phyloP scores from a whole-genome alignment of 225 moss, liverwort and hornwort species.

The Rhytidiadelphus loreus region DNA sequence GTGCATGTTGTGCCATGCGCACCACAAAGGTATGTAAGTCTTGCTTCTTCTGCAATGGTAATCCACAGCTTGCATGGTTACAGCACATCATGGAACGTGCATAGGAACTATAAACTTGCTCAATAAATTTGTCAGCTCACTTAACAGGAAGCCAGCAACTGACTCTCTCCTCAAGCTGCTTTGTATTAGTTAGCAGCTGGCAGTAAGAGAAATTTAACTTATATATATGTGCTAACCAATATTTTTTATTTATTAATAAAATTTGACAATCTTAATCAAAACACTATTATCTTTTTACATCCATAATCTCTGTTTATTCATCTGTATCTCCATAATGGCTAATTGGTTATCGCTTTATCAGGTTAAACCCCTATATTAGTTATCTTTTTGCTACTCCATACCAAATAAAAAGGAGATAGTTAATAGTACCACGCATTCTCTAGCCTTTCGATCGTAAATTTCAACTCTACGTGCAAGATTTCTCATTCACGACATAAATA shows the following conservation, averaged over 20 bases:
- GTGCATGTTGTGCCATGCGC: not conserved
- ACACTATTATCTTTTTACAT: not conserved
- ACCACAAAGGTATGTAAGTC: not conserved
- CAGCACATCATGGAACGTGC: not conserved
- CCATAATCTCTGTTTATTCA: not conserved
- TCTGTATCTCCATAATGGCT: not conserved
- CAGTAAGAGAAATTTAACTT: not conserved
- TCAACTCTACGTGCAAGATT: not conserved
- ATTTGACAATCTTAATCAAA: not conserved
- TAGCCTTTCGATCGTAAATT: not conserved
- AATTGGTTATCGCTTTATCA: not conserved
- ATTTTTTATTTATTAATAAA: not conserved
- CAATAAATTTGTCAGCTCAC: not conserved
- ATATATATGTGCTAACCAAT: not conserved
- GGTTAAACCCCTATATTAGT: not conserved
- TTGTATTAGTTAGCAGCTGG: not conserved
- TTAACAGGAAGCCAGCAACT: not conserved
- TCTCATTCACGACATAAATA: not conserved
- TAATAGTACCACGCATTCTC: not conserved
- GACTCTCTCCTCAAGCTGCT: not conserved
- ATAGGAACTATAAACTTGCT: not conserved
- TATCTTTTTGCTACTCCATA: not conserved
- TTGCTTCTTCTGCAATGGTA: conserved; percentile 3
- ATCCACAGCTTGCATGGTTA: not conserved
- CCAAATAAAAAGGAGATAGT: not conserved